Base-by-base conservation (phyloP, 2,329 filamentous ascomycete genomes). In the Cercospora sp. region DNA sequence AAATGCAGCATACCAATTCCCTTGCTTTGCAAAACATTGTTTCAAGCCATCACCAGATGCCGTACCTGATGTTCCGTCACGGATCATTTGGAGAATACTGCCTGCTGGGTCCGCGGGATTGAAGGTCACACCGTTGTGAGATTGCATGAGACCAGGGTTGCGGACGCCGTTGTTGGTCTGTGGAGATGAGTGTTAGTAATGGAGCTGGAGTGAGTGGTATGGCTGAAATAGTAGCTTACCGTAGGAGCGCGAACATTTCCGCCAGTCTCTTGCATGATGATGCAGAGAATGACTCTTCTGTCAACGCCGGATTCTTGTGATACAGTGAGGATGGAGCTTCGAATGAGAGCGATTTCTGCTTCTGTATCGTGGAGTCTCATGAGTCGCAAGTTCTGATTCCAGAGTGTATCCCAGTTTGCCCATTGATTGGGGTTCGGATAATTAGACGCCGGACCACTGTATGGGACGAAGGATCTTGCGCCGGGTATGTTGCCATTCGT, bases 81-180 rank as follows among this genome's bases (percentile, higher is more conserved):
- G 70, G 32, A 82, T 75, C 81, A 82, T 82, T 21, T 66, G 55
- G 4, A 32, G 28, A 45, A 70, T 70, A 12, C 67, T 79, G 78
- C 66, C 77, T 76, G 43, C 34, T 13, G 62, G 34, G 8, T 66
- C 34, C 5, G 57, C 37, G 10, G 65, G 40, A 32, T 73, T 75
- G 59, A 67, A 76, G 12, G 74, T 75, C 0, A 72, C 72, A 28
- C 82, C 81, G 58, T 80, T 75, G 72, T 81, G 81, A 13, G 75
- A 76, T 73, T 85, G 83, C 80, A 85, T 82, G 43, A 85, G 73
- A 8, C 82, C 83, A 2, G 82, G 82, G 72, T 84, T 85, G 57
- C 72, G 71, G 69, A 80, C 77, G 61, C 78, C 78, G 63, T 73
- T 72, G 69, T 79, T 77, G 0, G 80, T 81, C 64, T 64, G 7